Evolutionary conservation across 2,329 filamentous ascomycete genomes (phyloP).

Genomic region (Fusarium nygamai): DNA sequence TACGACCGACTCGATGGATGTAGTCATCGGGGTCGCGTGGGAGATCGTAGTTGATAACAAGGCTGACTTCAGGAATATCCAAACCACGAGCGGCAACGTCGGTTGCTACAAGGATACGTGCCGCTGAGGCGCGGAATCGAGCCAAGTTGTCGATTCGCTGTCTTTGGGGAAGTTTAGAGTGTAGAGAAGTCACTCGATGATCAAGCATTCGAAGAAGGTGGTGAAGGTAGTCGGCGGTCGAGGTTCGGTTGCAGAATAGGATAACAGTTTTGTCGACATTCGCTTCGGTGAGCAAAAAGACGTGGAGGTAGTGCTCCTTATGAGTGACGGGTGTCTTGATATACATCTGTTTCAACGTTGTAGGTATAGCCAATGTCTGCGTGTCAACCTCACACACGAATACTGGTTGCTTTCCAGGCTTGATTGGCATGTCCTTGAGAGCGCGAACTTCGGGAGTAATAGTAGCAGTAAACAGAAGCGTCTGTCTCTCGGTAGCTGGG

Average conservation of each 20-base stretch:
- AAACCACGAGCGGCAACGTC: slow-evolving; percentile 95
- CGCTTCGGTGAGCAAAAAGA: slow-evolving; percentile 80
- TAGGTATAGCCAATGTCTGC: slow-evolving; percentile 77
- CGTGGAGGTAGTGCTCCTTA: slow-evolving; percentile 93
- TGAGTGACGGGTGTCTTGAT: slow-evolving; percentile 90
- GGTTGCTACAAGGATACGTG: slow-evolving; percentile 90
- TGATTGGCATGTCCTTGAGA: slow-evolving; percentile 79
- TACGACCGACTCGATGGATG: slow-evolving; percentile 95
- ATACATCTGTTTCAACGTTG: slow-evolving; percentile 84
- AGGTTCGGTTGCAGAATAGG: slow-evolving; percentile 93
- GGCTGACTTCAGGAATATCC: slow-evolving; percentile 89
- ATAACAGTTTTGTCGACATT: slow-evolving; percentile 84
- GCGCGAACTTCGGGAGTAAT: slow-evolving; percentile 92
- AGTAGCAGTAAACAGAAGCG: slow-evolving; percentile 94
- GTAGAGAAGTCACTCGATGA: slow-evolving; percentile 90
- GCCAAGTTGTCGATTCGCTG: slow-evolving; percentile 89
- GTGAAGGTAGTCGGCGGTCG: slow-evolving; percentile 88
- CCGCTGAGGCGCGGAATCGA: slow-evolving; percentile 88
- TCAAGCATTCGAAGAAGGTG: slow-evolving; percentile 86
- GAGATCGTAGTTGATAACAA: slow-evolving; percentile 96
- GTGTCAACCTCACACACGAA: slow-evolving; percentile 92
- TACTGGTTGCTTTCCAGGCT: slow-evolving; percentile 76
- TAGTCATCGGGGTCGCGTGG: slow-evolving; percentile 98
- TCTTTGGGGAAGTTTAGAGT: slow-evolving; percentile 85
- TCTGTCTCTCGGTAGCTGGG: slow-evolving; percentile 82